These are phyloP conservation scores for Komagataea norvegica DNA, from an alignment of 1,139 yeast genomes.

Conservation along the genomic window DNA sequence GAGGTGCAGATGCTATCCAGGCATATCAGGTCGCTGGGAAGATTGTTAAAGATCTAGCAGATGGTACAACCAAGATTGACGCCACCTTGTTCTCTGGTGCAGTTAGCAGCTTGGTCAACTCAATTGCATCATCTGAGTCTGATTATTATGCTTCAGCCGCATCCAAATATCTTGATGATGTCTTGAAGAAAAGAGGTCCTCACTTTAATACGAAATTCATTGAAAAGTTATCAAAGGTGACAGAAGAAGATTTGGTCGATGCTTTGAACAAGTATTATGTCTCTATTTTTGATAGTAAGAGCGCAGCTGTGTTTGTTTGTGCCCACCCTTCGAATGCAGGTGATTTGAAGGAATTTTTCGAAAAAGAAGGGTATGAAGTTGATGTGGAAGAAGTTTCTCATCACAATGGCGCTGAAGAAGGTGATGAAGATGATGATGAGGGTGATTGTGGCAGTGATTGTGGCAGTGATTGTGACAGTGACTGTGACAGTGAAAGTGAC, in stretches of 20 bases:
- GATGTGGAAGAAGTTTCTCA: constrained; percentile 48
- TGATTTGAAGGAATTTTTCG: constrained; percentile 44
- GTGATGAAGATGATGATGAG: constrained; percentile 22
- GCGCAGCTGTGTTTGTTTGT: constrained; percentile 62
- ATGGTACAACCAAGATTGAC: constrained; percentile 53
- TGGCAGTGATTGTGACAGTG: constrained; percentile 11
- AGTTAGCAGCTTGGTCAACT: constrained; percentile 66
- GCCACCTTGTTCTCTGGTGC: constrained; percentile 62
- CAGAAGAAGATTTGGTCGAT: constrained; percentile 50
- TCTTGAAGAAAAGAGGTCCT: constrained; percentile 68
- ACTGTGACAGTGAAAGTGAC: constrained; percentile 10
- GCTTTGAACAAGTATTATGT: constrained; percentile 56
- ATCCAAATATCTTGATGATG: constrained; percentile 58
- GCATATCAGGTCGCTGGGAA: constrained; percentile 66
- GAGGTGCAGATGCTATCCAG: constrained; percentile 79
- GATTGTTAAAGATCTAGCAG: constrained; percentile 58
- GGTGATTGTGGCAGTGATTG: constrained; percentile 13
- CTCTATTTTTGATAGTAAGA: constrained; percentile 52
- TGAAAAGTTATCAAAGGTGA: constrained; percentile 45
- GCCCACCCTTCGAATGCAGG: constrained; percentile 65
- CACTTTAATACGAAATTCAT: constrained; percentile 49
- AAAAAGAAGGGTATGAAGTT: constrained; percentile 55
- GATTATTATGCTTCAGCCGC: constrained; percentile 60
- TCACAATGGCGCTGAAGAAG: constrained; percentile 30
- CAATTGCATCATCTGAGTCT: constrained; percentile 61